Evolutionary conservation across 345 rosid species (phyloP).

Genomic region (Lepidium didymum): DNA sequence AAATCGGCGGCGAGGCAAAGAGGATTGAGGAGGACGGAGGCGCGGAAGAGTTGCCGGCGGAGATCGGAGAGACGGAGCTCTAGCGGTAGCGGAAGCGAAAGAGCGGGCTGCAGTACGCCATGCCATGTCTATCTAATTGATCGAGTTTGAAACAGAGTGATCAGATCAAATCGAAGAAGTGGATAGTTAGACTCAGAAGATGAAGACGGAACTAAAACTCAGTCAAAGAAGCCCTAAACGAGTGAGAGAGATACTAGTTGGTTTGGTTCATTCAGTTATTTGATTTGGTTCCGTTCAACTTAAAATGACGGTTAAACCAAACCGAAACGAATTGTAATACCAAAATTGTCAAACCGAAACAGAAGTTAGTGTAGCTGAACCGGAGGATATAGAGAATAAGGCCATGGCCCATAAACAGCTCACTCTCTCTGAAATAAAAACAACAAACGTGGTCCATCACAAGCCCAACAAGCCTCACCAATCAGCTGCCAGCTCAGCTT

Average conservation of each 20-base stretch:
- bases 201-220: background rate
- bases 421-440: no score
- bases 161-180: slow-evolving; percentile 16
- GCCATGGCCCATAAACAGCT: no score
- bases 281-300: background rate
- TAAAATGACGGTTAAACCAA: no score
- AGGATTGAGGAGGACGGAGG: slow-evolving; percentile 49
- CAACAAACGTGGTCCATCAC: no score
- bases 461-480: no score
- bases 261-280: background rate
- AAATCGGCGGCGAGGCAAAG: slow-evolving; percentile 65
- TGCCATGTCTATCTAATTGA: slow-evolving; percentile 27
- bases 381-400: no score
- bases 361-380: no score
- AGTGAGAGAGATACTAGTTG: background rate
- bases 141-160: background rate
- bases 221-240: slow-evolving; percentile 8
- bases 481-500: no score
- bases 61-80: slow-evolving; percentile 57
- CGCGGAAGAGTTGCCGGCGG: slow-evolving; percentile 51
- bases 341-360: no score
- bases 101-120: slow-evolving; percentile 43
- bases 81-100: slow-evolving; percentile 43
- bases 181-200: background rate
- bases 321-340: no score